phyloP scores from a whole-genome alignment of 1,284 basidiomycete species.

The Sphagnurus paluster region DNA sequence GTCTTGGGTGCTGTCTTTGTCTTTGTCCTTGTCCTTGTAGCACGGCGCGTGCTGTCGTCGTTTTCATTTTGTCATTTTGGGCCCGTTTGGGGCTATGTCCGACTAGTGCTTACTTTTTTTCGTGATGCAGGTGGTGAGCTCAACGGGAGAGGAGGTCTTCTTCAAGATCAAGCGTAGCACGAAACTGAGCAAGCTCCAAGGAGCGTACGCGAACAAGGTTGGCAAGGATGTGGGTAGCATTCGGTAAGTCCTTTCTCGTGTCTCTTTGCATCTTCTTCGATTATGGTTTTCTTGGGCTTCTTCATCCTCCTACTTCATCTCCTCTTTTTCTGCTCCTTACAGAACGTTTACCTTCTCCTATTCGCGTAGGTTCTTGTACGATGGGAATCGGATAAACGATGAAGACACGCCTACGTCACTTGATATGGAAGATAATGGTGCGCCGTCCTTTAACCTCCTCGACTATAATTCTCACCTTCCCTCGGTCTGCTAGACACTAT shows the following conservation, averaged over 20 bases:
- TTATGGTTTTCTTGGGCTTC: background rate
- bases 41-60: background rate
- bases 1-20: conserved; percentile 21
- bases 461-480: conserved; percentile 6
- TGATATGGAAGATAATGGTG: conserved; percentile 86
- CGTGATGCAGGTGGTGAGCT: conserved; percentile 65
- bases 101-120: conserved; percentile 8
- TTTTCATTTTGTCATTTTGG: background rate
- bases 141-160: conserved; percentile 88
- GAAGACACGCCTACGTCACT: conserved; percentile 83
- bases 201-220: conserved; percentile 91
- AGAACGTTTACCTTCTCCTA: too few species aligned
- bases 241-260: conserved; percentile 56
- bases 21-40: background rate
- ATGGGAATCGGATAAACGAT: conserved; percentile 80
- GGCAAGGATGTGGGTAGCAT: conserved; percentile 87
- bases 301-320: background rate
- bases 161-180: conserved; percentile 98
- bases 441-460: conserved; percentile 22
- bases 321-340: too few species aligned
- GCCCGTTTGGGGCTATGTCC: conserved; percentile 30
- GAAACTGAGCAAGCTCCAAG: conserved; percentile 90
- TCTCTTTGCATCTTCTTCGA: background rate
- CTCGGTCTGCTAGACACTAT: conserved; percentile 61
- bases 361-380: conserved; percentile 78